phyloP scores from a whole-genome alignment of 148 eudicot species.

The Drosera capensis region DNA sequence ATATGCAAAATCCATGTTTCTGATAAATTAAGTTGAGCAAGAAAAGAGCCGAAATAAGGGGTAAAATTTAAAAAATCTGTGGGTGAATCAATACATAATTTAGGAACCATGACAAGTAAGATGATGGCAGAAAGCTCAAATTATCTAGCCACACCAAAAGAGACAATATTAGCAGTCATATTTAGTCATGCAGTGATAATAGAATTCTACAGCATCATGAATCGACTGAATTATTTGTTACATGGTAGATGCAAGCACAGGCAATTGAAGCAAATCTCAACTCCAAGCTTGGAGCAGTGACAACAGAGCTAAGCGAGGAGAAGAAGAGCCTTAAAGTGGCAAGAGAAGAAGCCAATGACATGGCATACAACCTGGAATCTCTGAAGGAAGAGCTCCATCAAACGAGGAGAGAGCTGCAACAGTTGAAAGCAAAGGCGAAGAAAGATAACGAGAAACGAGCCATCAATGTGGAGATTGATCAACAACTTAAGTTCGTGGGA shows the following conservation, averaged over 20 bases:
- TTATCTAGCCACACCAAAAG: too few species aligned
- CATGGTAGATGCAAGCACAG: background rate
- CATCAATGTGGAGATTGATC: constrained; percentile 50
- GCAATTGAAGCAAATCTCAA: constrained; percentile 9
- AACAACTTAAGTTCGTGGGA: constrained; percentile 51
- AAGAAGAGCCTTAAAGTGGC: constrained; percentile 38
- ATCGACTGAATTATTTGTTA: background rate
- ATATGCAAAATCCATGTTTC: too few species aligned
- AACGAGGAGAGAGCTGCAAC: constrained; percentile 43
- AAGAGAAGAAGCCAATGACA: constrained; percentile 35
- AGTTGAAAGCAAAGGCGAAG: constrained; percentile 19
- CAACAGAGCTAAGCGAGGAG: constrained; percentile 48
- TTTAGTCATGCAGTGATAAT: background rate
- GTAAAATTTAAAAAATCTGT: too few species aligned
- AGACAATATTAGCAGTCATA: background rate
- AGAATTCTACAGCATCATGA: background rate
- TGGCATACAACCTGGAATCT: constrained; percentile 34
- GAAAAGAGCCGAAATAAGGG: too few species aligned
- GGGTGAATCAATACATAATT: too few species aligned
- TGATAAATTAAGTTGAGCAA: too few species aligned
- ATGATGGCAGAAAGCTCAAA: too few species aligned
- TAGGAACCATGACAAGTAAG: too few species aligned
- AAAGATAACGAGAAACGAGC: background rate
- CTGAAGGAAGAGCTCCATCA: constrained; percentile 46
- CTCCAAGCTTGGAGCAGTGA: constrained; percentile 12